Base-by-base conservation (phyloP, 163 green algal genomes). In the Chloromonas sp. region DNA sequence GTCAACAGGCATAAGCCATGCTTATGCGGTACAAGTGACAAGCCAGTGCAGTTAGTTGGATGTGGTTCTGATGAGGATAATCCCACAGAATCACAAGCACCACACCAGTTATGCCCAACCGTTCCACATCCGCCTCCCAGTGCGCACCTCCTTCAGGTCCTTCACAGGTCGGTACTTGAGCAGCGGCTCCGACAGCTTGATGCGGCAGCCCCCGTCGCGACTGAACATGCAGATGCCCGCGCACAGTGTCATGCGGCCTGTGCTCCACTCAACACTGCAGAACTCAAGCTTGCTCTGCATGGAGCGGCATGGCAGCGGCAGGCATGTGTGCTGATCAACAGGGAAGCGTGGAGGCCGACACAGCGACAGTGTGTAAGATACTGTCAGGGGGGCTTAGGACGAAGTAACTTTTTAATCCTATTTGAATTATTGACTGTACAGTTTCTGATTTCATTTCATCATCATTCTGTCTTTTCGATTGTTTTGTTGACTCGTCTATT, bases 141-240 rank as follows among this genome's bases (percentile, higher is more conserved):
- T 2, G 13, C 71, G 2, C 14, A 79, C 71, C 58, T 94, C 86
- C 85, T 98, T 97, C 0, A 98, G 78, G 88, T 98, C 94, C 0
- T 86, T 83, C 0, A 81, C 14, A 8, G 93, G 93, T 8, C 95
- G 91, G 71, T 92, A 93, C 60, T 85, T 71, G 0, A 82, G 71
- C 71, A 85, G 58, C 58, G 82, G 82, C 82, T 81, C 60, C 59
- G 14, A 71, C 57, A 85, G 71, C 61, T 58, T 61, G 62, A 84
- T 79, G 61, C 61, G 61, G 2, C 61, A 78, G 61, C 81, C 61
- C 0, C 81, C 81, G 60, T 58, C 15, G 2, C 61, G 81, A 36
- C 14, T 58, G 59, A 70, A 82, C 59, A 71, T 71, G 79, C 79
- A 82, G 58, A 70, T 61, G 70, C 66, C 70, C 3, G 61, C 88